Evolutionary conservation across 1,284 basidiomycete genomes (phyloP).

Genomic region (Porodaedalea pini): DNA sequence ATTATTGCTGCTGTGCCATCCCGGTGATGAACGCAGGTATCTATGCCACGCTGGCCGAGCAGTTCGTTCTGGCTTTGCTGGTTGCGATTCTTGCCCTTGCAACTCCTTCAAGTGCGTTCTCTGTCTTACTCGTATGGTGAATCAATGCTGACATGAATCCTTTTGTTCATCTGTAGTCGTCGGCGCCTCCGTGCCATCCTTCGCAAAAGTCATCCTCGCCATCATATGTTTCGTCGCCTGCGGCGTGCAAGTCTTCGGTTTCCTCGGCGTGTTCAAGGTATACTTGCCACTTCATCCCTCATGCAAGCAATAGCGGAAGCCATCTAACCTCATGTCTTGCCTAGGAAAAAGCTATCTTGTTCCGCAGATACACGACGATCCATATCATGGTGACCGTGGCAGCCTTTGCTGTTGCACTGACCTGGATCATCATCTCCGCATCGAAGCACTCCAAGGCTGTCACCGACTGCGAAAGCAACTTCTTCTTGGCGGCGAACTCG

Average conservation of each 20-base stretch:
- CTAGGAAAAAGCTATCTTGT: slow-evolving; percentile 79
- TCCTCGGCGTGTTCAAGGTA: slow-evolving; percentile 77
- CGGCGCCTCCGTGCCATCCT: slow-evolving; percentile 74
- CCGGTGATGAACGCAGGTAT: slow-evolving; percentile 85
- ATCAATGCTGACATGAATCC: slow-evolving; percentile 10
- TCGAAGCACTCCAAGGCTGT: slow-evolving; percentile 69
- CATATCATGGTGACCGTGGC: slow-evolving; percentile 56
- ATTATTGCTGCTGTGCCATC: slow-evolving; percentile 82
- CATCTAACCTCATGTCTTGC: slow-evolving; percentile 1
- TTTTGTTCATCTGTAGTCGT: slow-evolving; percentile 55
- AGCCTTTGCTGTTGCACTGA: slow-evolving; percentile 73
- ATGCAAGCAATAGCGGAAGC: background rate
- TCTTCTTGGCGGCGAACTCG: slow-evolving; percentile 41
- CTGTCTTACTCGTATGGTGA: background rate
- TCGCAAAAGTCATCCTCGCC: slow-evolving; percentile 72
- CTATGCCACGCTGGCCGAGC: slow-evolving; percentile 75
- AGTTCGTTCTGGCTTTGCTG: slow-evolving; percentile 65
- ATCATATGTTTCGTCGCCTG: slow-evolving; percentile 71
- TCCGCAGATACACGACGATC: slow-evolving; percentile 70
- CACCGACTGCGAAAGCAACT: slow-evolving; percentile 58
- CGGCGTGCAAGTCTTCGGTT: slow-evolving; percentile 73
- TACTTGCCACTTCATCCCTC: slow-evolving; percentile 25
- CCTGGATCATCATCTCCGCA: slow-evolving; percentile 78
- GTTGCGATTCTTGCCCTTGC: slow-evolving; percentile 75
- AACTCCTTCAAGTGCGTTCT: slow-evolving; percentile 69